Percentiles rank a stretch among this genome's conserved stretches.
phyloP scores from a whole-genome alignment of 139 green algal genomes.

The Chlamydomonas sphaeroides region DNA sequence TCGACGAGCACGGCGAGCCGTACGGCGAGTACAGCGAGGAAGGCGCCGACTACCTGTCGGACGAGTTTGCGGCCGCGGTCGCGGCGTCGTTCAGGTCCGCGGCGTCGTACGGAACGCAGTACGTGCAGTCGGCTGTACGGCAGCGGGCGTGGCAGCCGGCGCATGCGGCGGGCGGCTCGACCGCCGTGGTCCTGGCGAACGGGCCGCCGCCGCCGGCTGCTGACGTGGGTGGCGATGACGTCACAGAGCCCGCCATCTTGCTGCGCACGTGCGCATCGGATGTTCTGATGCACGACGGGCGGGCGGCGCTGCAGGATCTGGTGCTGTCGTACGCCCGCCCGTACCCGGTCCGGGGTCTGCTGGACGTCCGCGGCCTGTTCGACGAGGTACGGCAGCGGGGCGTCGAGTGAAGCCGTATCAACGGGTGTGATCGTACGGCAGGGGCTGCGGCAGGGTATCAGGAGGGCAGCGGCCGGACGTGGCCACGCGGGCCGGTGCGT shows the following conservation, averaged over 20 bases:
- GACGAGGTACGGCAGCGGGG: background rate
- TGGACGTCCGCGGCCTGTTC: constrained; percentile 28
- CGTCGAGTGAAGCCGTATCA: too few relatives aligned
- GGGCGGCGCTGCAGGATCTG: constrained; percentile 61
- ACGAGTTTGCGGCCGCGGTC: constrained; percentile 6
- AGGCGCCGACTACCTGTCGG: background rate
- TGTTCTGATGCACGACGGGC: constrained; percentile 79
- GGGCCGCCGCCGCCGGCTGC: background rate
- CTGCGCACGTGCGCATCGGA: constrained; percentile 88
- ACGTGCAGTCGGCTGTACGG: background rate
- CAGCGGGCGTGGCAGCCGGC: background rate
- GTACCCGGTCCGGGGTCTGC: constrained; percentile 88
- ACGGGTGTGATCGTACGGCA: too few relatives aligned
- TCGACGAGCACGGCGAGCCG: background rate
- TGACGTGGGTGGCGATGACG: background rate
- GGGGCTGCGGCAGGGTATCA: too few relatives aligned
- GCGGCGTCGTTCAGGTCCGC: background rate
- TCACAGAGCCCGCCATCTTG: background rate
- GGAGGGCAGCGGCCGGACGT: too few relatives aligned
- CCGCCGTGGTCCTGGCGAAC: too few relatives aligned
- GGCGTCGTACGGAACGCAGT: background rate
- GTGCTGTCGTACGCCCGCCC: constrained; percentile 66
- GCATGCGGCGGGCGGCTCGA: too few relatives aligned
- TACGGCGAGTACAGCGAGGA: background rate
- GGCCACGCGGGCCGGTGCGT: too few relatives aligned